phyloP scores from a whole-genome alignment of 2,329 filamentous ascomycete species.

The Neocucurbitaria cava region DNA sequence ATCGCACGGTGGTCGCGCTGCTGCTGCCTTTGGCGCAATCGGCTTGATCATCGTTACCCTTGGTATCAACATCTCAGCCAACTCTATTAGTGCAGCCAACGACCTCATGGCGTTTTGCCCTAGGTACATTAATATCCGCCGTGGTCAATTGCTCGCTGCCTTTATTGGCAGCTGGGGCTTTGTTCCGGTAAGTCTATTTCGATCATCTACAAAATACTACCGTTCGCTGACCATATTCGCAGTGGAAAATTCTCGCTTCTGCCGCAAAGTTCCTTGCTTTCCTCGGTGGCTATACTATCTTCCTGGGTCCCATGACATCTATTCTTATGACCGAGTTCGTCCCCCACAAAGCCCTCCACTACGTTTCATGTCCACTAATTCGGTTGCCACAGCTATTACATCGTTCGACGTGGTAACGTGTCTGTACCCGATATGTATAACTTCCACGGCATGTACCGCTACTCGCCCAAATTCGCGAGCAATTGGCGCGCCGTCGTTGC shows the following conservation, averaged over 20 bases:
- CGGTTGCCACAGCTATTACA: slow-evolving; percentile 23
- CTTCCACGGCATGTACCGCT: slow-evolving; percentile 36
- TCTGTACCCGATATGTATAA: slow-evolving; percentile 34
- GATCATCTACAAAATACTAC: background rate
- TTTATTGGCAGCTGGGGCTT: slow-evolving; percentile 48
- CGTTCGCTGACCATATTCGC: background rate
- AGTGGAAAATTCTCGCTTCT: slow-evolving; percentile 47
- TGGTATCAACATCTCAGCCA: slow-evolving; percentile 46
- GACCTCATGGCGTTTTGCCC: slow-evolving; percentile 31
- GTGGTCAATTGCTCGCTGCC: slow-evolving; percentile 44
- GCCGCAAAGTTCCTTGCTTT: slow-evolving; percentile 47
- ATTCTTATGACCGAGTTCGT: slow-evolving; percentile 27
- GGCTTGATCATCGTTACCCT: slow-evolving; percentile 33
- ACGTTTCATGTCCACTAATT: background rate
- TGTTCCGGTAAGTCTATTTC: slow-evolving; percentile 37
- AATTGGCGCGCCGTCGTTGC: slow-evolving; percentile 35
- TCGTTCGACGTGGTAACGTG: slow-evolving; percentile 27
- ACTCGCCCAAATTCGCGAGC: slow-evolving; percentile 26
- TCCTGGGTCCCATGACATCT: slow-evolving; percentile 33
- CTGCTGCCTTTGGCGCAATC: slow-evolving; percentile 34
- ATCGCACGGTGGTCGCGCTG: slow-evolving; percentile 35
- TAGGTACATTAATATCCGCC: slow-evolving; percentile 35
- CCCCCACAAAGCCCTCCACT: background rate
- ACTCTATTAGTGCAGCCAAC: slow-evolving; percentile 33
- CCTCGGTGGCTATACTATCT: slow-evolving; percentile 35